phyloP scores from a whole-genome alignment of 352 stramenopile species.

The Phytophthora tubulina region DNA sequence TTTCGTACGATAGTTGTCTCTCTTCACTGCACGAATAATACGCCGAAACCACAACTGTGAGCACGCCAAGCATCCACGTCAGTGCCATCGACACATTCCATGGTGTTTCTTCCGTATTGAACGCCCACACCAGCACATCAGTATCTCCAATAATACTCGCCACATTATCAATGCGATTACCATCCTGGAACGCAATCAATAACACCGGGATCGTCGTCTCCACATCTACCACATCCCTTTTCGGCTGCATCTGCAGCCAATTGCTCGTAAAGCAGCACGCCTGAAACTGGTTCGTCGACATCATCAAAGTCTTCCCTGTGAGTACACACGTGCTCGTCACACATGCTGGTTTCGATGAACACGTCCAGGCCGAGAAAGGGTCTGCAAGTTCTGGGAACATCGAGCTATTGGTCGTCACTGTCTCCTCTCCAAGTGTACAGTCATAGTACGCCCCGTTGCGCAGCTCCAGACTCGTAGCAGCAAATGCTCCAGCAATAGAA shows the following conservation, averaged over 20 bases:
- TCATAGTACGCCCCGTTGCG: constrained; percentile 48
- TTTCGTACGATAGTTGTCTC: constrained; percentile 59
- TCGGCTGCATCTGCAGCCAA: constrained; percentile 51
- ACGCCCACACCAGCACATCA: constrained; percentile 38
- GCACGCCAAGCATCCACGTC: constrained; percentile 67
- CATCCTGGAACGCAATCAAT: constrained; percentile 53
- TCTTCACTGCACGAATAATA: constrained; percentile 67
- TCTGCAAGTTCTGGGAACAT: constrained; percentile 44
- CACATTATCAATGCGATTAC: constrained; percentile 41
- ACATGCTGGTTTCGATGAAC: constrained; percentile 39
- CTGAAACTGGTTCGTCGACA: constrained; percentile 35
- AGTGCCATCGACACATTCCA: constrained; percentile 78
- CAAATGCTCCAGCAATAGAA: constrained; percentile 53
- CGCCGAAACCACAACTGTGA: constrained; percentile 52
- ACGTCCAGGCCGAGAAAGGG: constrained; percentile 36
- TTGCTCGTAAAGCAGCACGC: constrained; percentile 64
- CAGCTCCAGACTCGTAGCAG: constrained; percentile 23
- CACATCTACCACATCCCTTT: background rate
- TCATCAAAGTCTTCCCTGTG: constrained; percentile 15
- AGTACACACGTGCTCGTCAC: constrained; percentile 51
- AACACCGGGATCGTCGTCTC: constrained; percentile 46
- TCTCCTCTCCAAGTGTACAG: constrained; percentile 52
- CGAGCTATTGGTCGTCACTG: constrained; percentile 50
- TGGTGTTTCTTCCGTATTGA: constrained; percentile 55
- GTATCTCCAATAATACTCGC: constrained; percentile 25